Base-by-base conservation (phyloP, 2,329 filamentous ascomycete species). In the Raffaelea ambrosiae region DNA sequence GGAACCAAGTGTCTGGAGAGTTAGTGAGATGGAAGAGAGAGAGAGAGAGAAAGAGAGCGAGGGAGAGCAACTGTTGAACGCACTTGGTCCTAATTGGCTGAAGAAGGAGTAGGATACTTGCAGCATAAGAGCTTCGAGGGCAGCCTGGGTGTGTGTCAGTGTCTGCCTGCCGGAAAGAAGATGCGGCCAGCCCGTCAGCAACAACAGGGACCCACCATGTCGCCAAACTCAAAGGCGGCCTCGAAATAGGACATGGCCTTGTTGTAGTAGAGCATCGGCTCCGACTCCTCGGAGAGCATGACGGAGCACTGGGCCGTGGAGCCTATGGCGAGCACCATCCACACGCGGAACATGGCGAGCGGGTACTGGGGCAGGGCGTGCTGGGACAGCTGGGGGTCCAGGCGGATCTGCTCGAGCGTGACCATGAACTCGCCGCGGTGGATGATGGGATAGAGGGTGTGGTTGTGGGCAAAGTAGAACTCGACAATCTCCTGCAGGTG, bases 81-180 rank as follows among this genome's bases (percentile, higher is more conserved):
- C 55, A 69, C 67, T 71, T 36, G 69, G 69, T 2, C 69, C 69
- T 3, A 71, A 54, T 41, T 70, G 66, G 44, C 71, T 73, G 56
- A 73, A 72, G 48, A 73, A 72, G 0, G 69, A 71, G 43, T 70
- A 73, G 0, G 69, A 72, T 0, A 73, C 68, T 46, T 72, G 69
- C 1, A 72, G 60, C 56, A 67, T 67, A 29, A 72, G 56, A 4
- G 65, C 67, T 40, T 72, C 68, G 8, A 72, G 50, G 0, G 67
- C 66, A n/a, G 64, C 67, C 26, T 29, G 26, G 7, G 7, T 29
- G 26, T n/a, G n/a, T n/a, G 26, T 29, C 13, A 29, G 26, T 29
- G n/a, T n/a, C n/a, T n/a, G n/a, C n/a, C n/a, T n/a, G n/a, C n/a
- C n/a, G n/a, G n/a, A n/a, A n/a, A n/a, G n/a, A n/a, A n/a, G n/a